A percentile compares a stretch with the other conserved stretches of the same genome.
Conservation (phyloP, 1,284 basidiomycete genomes). For the Sporisorium reilianum region DNA sequence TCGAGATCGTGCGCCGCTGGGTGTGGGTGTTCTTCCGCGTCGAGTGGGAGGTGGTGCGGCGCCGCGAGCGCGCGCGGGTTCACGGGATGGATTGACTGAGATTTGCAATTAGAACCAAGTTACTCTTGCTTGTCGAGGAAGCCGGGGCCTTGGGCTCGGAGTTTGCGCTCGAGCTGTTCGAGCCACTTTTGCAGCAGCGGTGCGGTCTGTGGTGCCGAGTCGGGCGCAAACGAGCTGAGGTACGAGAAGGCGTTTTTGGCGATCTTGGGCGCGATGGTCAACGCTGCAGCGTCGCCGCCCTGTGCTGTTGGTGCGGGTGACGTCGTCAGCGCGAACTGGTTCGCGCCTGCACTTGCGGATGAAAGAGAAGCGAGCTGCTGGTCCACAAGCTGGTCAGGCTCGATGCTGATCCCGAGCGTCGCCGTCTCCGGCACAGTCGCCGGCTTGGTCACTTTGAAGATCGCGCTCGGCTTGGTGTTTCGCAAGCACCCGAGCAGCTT, state of each 20-base stretch:
- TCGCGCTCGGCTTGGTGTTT: constrained; percentile 66
- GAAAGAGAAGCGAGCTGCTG: constrained; percentile 49
- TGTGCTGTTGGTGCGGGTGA: constrained; percentile 6
- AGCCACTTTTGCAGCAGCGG: constrained; percentile 67
- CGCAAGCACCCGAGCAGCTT: constrained; percentile 59
- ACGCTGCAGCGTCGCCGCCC: constrained; percentile 18
- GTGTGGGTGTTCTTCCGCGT: constrained; percentile 96
- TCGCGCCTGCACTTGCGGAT: background rate
- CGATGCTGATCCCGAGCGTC: constrained; percentile 64
- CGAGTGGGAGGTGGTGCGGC: constrained; percentile 72
- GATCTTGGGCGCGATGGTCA: constrained; percentile 58
- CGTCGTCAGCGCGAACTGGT: constrained; percentile 12
- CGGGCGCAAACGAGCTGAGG: constrained; percentile 65
- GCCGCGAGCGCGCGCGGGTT: constrained; percentile 10
- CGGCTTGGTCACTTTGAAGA: constrained; percentile 48
- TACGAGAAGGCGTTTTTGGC: constrained; percentile 65
- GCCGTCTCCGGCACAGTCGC: constrained; percentile 27
- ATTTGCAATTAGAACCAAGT: background rate
- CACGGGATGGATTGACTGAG: constrained; percentile 29
- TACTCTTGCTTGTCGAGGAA: constrained; percentile 57
- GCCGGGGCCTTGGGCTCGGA: constrained; percentile 56
- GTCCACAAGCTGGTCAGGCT: constrained; percentile 57
- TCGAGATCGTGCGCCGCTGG: constrained; percentile 90
- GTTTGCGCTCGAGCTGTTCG: constrained; percentile 66
- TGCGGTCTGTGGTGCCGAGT: constrained; percentile 65